Base-by-base conservation (phyloP, 2,329 filamentous ascomycete species). In the Neoascochyta sp. region DNA sequence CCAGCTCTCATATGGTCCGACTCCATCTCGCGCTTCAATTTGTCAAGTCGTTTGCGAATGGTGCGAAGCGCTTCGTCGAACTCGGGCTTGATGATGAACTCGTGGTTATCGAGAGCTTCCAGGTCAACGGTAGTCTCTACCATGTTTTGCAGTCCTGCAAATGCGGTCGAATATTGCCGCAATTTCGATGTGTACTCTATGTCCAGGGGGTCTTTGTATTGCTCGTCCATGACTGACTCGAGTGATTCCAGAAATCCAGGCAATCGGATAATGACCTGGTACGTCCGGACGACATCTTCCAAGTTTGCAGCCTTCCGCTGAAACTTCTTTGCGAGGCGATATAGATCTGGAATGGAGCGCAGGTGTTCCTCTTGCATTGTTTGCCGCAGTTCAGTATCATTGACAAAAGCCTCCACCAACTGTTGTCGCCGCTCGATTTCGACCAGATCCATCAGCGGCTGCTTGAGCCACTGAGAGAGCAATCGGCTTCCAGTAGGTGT, bases 61-160 rank as follows among this genome's bases (percentile, higher is more conserved):
- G 86, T 79, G 11, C 83, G 80, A 20, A 98, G 71, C 32, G 81
- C 77, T 36, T 95, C 88, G 53, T 98, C 92, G 44, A 95, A 98
- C 56, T 98, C 92, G 1, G 93, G 86, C 65, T 96, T 98, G 74
- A 98, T 98, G 52, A 95, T 90, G 66, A 93, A 98, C 59, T 98
- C 92, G 56, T 98, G 92, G 46, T 92, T 88, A 53, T 98, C 90
- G 8, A 98, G 76, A 3, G 92, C 92, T 35, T 95, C 86, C 0
- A 98, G 76, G 54, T 98, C 92, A 9, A 98, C 89, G 0, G 93
- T 98, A 2, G 92, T 95, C 68, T 98, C 92, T 0, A 98, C 92
- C 87, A 98, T 95, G 59, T 98, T 92, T 54, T 90, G 86, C 8
- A 98, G 71, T 57, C 88, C 95, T 15, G 76, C 81, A 28, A 98